Evolutionary conservation across 768 basidiomycete species (phyloP).

Genomic region (Suillus subalutaceus): DNA sequence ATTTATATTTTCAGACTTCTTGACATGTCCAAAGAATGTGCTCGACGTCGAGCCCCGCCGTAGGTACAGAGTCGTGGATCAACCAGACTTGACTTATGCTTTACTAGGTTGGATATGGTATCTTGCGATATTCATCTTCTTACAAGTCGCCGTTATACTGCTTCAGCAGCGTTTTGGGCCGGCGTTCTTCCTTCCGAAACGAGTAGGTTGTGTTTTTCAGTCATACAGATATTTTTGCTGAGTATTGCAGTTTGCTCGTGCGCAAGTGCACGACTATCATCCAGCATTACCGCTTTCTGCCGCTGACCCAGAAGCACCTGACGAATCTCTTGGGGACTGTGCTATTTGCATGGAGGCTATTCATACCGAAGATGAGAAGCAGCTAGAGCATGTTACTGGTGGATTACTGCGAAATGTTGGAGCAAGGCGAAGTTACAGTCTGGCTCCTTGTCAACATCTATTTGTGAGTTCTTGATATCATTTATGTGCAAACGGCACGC

Average conservation of each 20-base stretch:
- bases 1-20: constrained; percentile 59
- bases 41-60: constrained; percentile 77
- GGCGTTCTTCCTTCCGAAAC: constrained; percentile 78
- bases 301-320: constrained; percentile 74
- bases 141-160: constrained; percentile 64
- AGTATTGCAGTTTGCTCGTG: constrained; percentile 52
- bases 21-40: constrained; percentile 84
- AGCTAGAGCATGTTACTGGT: constrained; percentile 36
- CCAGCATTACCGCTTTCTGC: constrained; percentile 61
- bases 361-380: constrained; percentile 47
- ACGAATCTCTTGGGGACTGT: constrained; percentile 82
- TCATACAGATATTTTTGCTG: background rate
- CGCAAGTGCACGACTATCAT: constrained; percentile 82
- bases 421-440: constrained; percentile 70
- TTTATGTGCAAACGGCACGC: background rate
- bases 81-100: constrained; percentile 10
- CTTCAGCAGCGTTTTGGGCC: constrained; percentile 81
- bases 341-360: constrained; percentile 95
- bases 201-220: constrained; percentile 43
- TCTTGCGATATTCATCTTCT: constrained; percentile 58
- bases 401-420: constrained; percentile 41
- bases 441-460: constrained; percentile 88
- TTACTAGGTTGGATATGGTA: constrained; percentile 64
- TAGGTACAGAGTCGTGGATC: constrained; percentile 37
- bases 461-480: constrained; percentile 57